Evolutionary conservation across 1,139 yeast genomes (phyloP).

Genomic region (Taphrina pruni): DNA sequence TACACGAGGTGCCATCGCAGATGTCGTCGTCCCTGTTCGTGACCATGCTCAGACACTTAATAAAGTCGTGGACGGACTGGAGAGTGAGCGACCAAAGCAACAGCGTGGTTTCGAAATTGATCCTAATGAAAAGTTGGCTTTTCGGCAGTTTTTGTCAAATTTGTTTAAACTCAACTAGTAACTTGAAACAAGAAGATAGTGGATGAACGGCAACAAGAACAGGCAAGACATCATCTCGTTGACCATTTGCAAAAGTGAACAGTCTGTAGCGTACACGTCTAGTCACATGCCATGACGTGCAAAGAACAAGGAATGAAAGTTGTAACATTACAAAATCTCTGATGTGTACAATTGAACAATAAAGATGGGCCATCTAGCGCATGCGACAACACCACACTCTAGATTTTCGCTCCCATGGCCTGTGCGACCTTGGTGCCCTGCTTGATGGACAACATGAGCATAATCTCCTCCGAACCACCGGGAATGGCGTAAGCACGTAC

Average conservation of each 20-base stretch:
- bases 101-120: conserved; percentile 11
- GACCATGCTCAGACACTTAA: not conserved
- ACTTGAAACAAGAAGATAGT: not conserved
- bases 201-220: not conserved
- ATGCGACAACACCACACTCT: not conserved
- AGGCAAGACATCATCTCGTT: not conserved
- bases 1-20: not conserved
- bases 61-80: not conserved
- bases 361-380: not conserved
- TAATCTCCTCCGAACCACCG: conserved; percentile 58
- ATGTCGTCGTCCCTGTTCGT: not conserved
- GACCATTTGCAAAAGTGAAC: not conserved
- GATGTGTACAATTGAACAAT: conserved; percentile 13
- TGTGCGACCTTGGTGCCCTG: conserved; percentile 41
- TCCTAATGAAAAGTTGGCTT: conserved; percentile 4
- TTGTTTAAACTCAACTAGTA: not conserved
- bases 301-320: not conserved
- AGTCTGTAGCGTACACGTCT: too few relatives aligned
- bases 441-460: conserved; percentile 54
- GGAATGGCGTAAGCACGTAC: conserved; percentile 53
- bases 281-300: not conserved
- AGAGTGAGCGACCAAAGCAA: not conserved
- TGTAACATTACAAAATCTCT: not conserved
- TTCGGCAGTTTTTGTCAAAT: conserved; percentile 6
- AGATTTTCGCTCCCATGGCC: conserved; percentile 40